phyloP scores from a whole-genome alignment of 441 rosid species.

The Euphorbia schlechtendalii region DNA sequence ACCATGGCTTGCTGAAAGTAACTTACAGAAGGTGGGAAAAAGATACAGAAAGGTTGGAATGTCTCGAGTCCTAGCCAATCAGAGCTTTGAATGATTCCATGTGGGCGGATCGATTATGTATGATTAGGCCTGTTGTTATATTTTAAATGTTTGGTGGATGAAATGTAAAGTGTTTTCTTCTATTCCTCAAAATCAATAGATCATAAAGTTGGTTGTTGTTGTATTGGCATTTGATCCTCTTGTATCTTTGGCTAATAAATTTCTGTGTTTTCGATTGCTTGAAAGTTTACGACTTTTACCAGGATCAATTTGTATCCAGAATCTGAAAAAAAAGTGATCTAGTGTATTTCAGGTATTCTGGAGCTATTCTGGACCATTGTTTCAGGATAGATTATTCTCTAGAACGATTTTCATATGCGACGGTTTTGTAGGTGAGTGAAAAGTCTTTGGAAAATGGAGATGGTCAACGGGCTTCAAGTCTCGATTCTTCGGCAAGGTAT shows the following conservation, averaged over 20 bases:
- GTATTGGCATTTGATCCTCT: slow-evolving; percentile 4
- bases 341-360: slow-evolving; percentile 26
- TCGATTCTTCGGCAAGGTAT: slow-evolving; percentile 11
- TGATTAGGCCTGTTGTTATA: slow-evolving; percentile 5
- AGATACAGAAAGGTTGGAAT: too few relatives aligned
- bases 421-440: slow-evolving; percentile 6
- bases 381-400: background rate
- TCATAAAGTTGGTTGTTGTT: background rate
- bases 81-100: slow-evolving; percentile 12
- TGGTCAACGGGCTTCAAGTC: background rate
- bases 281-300: slow-evolving; percentile 29
- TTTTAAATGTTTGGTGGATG: slow-evolving; percentile 1
- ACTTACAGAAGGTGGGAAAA: too few relatives aligned
- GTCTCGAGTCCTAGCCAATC: too few relatives aligned
- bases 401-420: background rate
- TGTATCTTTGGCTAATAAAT: slow-evolving; percentile 8
- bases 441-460: slow-evolving; percentile 3
- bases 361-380: background rate
- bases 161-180: slow-evolving; percentile 8
- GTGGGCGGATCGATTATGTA: slow-evolving; percentile 5
- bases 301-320: slow-evolving; percentile 28
- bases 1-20: too few relatives aligned
- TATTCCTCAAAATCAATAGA: slow-evolving; percentile 8
- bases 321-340: slow-evolving; percentile 28
- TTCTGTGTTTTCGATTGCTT: background rate